These are phyloP conservation scores for Fusarium sp. DNA, from an alignment of 2,329 filamentous ascomycete species.

Conservation along the genomic window DNA sequence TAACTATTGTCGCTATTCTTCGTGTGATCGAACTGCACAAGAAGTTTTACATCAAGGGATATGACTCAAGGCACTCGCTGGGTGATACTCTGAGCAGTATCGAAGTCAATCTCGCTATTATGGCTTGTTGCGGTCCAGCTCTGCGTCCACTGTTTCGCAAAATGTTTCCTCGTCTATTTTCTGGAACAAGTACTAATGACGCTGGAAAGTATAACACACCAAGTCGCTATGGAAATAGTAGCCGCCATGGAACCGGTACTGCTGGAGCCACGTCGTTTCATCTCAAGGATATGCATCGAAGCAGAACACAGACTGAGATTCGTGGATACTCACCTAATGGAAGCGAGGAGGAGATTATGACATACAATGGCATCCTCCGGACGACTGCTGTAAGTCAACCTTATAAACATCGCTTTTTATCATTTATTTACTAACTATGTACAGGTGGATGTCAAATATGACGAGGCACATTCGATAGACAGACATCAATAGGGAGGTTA, in stretches of 20 bases:
- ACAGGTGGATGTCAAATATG: neutral
- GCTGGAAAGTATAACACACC: constrained; percentile 15
- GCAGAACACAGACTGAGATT: constrained; percentile 33
- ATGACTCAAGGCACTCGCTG: constrained; percentile 44
- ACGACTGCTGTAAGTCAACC: constrained; percentile 26
- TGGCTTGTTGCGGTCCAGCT: constrained; percentile 51
- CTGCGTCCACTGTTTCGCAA: constrained; percentile 34
- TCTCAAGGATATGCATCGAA: constrained; percentile 32
- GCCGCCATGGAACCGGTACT: neutral
- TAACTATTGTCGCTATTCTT: constrained; percentile 49
- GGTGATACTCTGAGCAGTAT: constrained; percentile 49
- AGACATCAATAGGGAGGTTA: neutral
- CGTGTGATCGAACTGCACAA: constrained; percentile 47
- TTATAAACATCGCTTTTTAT: neutral
- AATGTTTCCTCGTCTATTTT: constrained; percentile 42
- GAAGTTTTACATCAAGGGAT: constrained; percentile 33
- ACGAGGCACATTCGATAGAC: neutral
- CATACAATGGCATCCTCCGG: constrained; percentile 40
- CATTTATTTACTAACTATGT: neutral
- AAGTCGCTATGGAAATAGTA: constrained; percentile 7
- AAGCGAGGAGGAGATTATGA: constrained; percentile 44
- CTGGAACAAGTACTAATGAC: neutral
- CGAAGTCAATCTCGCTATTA: constrained; percentile 54
- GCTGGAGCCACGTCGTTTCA: constrained; percentile 1
- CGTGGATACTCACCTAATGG: constrained; percentile 38